phyloP scores from a whole-genome alignment of 768 basidiomycete species.

The Podaxis sp. region DNA sequence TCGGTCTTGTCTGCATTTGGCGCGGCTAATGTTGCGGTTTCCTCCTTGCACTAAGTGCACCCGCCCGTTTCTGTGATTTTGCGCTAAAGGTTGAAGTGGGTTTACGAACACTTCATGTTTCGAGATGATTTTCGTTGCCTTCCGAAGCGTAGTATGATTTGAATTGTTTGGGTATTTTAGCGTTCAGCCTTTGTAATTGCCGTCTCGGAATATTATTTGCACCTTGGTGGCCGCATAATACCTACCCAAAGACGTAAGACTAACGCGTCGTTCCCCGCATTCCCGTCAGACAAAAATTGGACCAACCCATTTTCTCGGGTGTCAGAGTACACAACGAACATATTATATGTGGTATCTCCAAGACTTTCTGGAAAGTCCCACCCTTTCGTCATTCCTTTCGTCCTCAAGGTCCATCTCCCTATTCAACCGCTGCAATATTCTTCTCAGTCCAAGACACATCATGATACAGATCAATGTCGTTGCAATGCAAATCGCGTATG shows the following conservation, averaged over 20 bases:
- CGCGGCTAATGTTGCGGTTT: constrained; percentile 6
- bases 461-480: constrained; percentile 49
- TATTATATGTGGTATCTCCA: constrained; percentile 13
- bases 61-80: constrained; percentile 19
- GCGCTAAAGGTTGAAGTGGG: constrained; percentile 15
- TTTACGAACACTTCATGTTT: background rate
- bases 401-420: constrained; percentile 38
- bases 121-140: background rate
- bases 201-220: background rate
- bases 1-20: constrained; percentile 9
- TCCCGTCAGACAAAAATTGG: too few species aligned
- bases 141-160: constrained; percentile 8
- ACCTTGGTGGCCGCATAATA: background rate
- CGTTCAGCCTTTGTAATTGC: constrained; percentile 1
- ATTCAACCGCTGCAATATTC: constrained; percentile 43
- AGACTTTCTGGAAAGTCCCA: constrained; percentile 29
- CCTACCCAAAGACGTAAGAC: too few species aligned
- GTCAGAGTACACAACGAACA: too few species aligned
- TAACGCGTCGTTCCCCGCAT: too few species aligned
- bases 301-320: too few species aligned
- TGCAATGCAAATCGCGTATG: constrained; percentile 73
- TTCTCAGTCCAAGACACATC: constrained; percentile 49
- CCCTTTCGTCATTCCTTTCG: constrained; percentile 27
- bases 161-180: constrained; percentile 4
- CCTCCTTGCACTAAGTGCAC: constrained; percentile 16